Evolutionary conservation across 148 eudicot genomes (phyloP), one percentile per base, ranked within the genome.

Genomic region (Camellia sinensis): DNA sequence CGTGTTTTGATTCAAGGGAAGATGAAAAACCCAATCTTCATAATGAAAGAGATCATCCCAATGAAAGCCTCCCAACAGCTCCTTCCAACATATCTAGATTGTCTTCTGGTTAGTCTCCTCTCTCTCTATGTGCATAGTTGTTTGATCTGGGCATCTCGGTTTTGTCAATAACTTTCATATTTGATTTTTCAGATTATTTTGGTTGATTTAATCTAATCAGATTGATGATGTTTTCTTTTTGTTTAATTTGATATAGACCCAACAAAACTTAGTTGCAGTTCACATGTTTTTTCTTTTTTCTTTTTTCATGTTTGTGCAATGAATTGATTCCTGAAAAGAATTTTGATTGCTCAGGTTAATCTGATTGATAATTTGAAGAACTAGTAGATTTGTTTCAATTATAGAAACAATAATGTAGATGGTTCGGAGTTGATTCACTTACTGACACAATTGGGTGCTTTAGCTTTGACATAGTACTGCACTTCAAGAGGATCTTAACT

Each of bases 1-100:
- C 97, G 11, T 95, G 99, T 82, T 95, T 95, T 82, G 97, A 93
- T 81, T 95, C 99, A 45, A 93, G 82, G 73, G 97, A 91, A 65
- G 97, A 88, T 81, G 89, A 91, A 65, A 86, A 88, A 78, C 82
- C 90, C 50, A 90, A 91, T 81, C 88, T 87, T 62, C 72, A 80
- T 15, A 87, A 81, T 43, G 90, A 82, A 0, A 78, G 78, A 44
- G 90, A 85, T 86, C 85, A 90, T 88, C 89, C 74, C 69, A 87
- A 86, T 57, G 84, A 88, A 71, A 75, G 64, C 8, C 83, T 83
- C 37, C 85, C 84, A 45, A 40, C 76, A 70, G 74, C 81, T 41
- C 86, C 89, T 74, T 81, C 91, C 77, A 91, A 92, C 78, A 86
- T 91, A 78, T 90, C 98, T 68, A 94, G 87, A 84, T 88, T 92